phyloP scores from a whole-genome alignment of 352 stramenopile genomes.

The Phytophthora pluvialis region DNA sequence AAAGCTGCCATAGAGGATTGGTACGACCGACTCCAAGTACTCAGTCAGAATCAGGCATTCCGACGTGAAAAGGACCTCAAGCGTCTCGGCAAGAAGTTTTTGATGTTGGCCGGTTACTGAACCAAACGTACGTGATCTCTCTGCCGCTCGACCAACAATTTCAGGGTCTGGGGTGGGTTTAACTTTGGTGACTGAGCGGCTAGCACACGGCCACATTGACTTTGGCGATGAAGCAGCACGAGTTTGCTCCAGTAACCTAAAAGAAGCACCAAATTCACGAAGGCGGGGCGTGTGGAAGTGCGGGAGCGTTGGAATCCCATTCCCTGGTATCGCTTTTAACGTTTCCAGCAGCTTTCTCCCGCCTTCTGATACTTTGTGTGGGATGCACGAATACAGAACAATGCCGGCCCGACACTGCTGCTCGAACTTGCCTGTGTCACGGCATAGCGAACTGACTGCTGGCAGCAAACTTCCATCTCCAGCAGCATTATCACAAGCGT shows the following conservation, averaged over 20 bases:
- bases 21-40: slow-evolving; percentile 50
- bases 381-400: slow-evolving; percentile 13
- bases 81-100: slow-evolving; percentile 27
- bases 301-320: slow-evolving; percentile 10
- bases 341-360: slow-evolving; percentile 15
- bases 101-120: background rate
- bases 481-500: slow-evolving; percentile 6
- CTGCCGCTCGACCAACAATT: too few species aligned
- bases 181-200: too few species aligned
- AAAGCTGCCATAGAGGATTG: slow-evolving; percentile 36
- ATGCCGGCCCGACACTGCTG: slow-evolving; percentile 9
- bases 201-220: too few species aligned
- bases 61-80: slow-evolving; percentile 34
- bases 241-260: background rate
- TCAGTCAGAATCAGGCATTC: slow-evolving; percentile 48
- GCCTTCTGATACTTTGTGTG: slow-evolving; percentile 15
- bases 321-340: slow-evolving; percentile 14
- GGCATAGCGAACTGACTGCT: slow-evolving; percentile 6
- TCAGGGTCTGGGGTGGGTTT: too few species aligned
- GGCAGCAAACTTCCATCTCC: slow-evolving; percentile 13
- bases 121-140: too few species aligned
- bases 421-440: slow-evolving; percentile 11
- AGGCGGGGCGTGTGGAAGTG: background rate
- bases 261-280: too few species aligned
- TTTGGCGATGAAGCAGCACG: background rate